Percentiles rank a stretch among this genome's conserved stretches.
phyloP scores from a whole-genome alignment of 176 grass and related monocot genomes.

The Elaeis guineensis region DNA sequence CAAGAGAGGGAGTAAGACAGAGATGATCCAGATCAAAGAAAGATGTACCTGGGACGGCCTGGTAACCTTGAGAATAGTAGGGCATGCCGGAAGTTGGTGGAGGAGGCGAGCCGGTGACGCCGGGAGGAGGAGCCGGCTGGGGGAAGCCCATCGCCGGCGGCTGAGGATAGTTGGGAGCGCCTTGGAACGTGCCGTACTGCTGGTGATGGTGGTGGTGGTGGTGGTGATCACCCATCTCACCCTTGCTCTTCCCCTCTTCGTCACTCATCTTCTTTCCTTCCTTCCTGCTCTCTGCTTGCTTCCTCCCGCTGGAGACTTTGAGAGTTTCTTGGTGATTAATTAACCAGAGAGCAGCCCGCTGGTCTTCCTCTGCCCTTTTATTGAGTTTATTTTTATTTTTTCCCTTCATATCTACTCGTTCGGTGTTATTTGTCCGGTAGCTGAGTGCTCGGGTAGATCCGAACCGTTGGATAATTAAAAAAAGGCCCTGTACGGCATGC shows the following conservation, averaged over 20 bases:
- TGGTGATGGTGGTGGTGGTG: not conserved
- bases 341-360: no score
- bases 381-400: no score
- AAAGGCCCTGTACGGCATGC: no score
- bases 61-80: conserved; percentile 48
- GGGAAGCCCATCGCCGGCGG: conserved; percentile 59
- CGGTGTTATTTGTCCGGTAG: no score
- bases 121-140: conserved; percentile 49
- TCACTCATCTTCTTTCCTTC: not conserved
- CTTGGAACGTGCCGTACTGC: conserved; percentile 68
- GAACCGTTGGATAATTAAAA: no score
- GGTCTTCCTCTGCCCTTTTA: no score
- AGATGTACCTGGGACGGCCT: conserved; percentile 35
- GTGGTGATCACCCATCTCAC: conserved; percentile 12
- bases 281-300: not conserved
- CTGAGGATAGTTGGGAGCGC: conserved; percentile 44
- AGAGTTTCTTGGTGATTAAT: no score
- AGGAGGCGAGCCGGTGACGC: conserved; percentile 28
- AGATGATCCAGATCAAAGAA: no score
- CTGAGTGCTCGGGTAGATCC: no score
- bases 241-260: conserved; percentile 17
- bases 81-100: conserved; percentile 11
- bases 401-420: no score
- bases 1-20: not conserved
- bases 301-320: no score